Evolutionary conservation across 2,329 filamentous ascomycete species (phyloP).

Genomic region (Boeremia lycopersici): DNA sequence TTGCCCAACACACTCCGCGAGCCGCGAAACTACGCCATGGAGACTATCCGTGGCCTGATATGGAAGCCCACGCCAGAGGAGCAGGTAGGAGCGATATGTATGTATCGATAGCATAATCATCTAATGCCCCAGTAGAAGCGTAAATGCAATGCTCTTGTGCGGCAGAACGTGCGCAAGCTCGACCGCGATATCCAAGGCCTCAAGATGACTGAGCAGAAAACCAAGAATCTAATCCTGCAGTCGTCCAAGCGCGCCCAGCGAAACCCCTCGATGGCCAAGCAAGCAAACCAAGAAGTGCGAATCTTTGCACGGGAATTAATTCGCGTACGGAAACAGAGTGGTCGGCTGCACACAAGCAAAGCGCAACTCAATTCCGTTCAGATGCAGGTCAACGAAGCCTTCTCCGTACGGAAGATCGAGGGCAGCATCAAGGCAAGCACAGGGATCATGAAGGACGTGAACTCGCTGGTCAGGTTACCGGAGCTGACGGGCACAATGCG

Average conservation of each 20-base stretch:
- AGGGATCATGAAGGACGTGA: slow-evolving; percentile 97
- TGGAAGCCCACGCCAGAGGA: slow-evolving; percentile 91
- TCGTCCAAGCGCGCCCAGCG: slow-evolving; percentile 81
- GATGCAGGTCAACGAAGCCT: slow-evolving; percentile 98
- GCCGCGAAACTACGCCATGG: slow-evolving; percentile 63
- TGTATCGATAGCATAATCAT: neutral
- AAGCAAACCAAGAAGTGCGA: slow-evolving; percentile 82
- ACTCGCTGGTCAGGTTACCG: slow-evolving; percentile 80
- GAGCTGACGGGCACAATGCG: slow-evolving; percentile 89
- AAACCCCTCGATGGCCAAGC: slow-evolving; percentile 77
- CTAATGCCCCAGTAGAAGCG: slow-evolving; percentile 68
- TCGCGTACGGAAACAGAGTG: slow-evolving; percentile 75
- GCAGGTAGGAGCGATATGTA: slow-evolving; percentile 65
- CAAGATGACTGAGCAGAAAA: slow-evolving; percentile 73
- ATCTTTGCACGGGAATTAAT: slow-evolving; percentile 89
- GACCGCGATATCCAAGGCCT: slow-evolving; percentile 88
- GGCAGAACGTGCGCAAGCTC: slow-evolving; percentile 87
- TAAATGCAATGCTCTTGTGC: slow-evolving; percentile 92
- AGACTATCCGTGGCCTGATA: slow-evolving; percentile 84
- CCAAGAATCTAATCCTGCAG: slow-evolving; percentile 81
- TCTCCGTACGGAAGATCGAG: slow-evolving; percentile 94
- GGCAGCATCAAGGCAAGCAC: slow-evolving; percentile 85
- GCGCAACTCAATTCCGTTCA: slow-evolving; percentile 91
- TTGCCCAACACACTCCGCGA: neutral
- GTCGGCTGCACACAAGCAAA: slow-evolving; percentile 81